Base-by-base conservation (phyloP, 2,329 filamentous ascomycete species). In the Ramichloridium luteum region DNA sequence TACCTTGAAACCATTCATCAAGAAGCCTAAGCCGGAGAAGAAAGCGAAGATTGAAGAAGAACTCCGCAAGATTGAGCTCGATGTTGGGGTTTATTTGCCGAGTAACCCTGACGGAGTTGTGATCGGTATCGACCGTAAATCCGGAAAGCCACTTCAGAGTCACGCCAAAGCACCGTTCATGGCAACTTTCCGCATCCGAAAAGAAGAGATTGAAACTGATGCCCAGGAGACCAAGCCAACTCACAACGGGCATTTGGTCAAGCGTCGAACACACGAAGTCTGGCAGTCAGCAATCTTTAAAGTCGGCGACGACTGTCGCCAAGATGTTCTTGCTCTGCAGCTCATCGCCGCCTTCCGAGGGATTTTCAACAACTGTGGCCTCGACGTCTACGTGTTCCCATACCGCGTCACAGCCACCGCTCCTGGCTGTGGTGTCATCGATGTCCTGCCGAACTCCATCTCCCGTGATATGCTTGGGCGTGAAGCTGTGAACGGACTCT, bases 201-300 rank as follows among this genome's bases (percentile, higher is more conserved):
- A 93, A 60, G 77, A 72, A 36, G 77, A 71, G 36, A 68, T 71
- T 39, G 68, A 68, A 18, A 59, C 58, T 2, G 70, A 72, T 30
- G 35, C 46, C 9, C 17, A 41, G 30, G 42, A 49, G 34, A 25
- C 30, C 9, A 22, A 34, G 5, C 43, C 54, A 28, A 35, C 55
- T 13, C 52, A 41, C 34, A 53, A 43, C 37, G 49, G 43, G 27
- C 47, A 41, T 41, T 15, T 49, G 28, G 42, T 43, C 35, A 46
- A 49, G 30, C 43, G 40, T 25, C 45, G 45, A 41, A 82, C 75
- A 0, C 74, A 93, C 45, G 92, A 98, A 56, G 80, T 88, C n/a
- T 96, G 90, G 92, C 90, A 98, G 57, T 93, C 85, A 2, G 90
- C 88, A 35, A 99, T 99, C 51, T 99, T 99, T 75, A 99, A 99